These are phyloP conservation scores for Tetracladium marchalianum DNA, from an alignment of 495 filamentous ascomycete species.

Conservation along the genomic window DNA sequence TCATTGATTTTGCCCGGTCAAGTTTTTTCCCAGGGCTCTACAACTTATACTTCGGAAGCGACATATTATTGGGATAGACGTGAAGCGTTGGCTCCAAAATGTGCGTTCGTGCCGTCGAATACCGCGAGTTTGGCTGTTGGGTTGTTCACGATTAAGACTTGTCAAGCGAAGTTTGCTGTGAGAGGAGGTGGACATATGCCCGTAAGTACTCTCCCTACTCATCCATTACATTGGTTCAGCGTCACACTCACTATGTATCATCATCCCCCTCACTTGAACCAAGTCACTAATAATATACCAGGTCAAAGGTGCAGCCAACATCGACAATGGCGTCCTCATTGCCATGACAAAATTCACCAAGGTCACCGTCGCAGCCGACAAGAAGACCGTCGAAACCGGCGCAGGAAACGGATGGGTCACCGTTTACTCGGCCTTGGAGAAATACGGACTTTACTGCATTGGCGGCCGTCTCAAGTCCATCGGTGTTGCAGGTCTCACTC, in stretches of 20 bases:
- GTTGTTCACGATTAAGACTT: not conserved
- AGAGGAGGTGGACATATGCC: conserved; percentile 24
- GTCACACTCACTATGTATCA: not conserved
- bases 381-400: conserved; percentile 22
- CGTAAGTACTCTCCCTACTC: not conserved
- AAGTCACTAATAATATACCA: not conserved
- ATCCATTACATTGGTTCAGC: no score
- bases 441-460: conserved; percentile 28
- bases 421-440: conserved; percentile 35
- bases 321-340: conserved; percentile 23
- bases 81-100: conserved; percentile 21
- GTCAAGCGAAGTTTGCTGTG: conserved; percentile 23
- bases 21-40: not conserved
- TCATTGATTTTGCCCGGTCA: not conserved
- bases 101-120: conserved; percentile 18
- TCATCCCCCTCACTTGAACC: no score
- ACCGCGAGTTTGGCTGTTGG: not conserved
- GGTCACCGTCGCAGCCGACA: conserved; percentile 18
- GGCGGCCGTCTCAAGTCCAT: conserved; percentile 43
- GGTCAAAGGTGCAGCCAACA: conserved; percentile 19
- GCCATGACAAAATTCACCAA: conserved; percentile 23
- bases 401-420: conserved; percentile 33
- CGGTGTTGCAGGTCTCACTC: conserved; percentile 44
- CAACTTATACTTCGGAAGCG: conserved; percentile 1
- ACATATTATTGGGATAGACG: conserved; percentile 16